Base-by-base conservation (phyloP, 2,329 filamentous ascomycete genomes). In the Leptosphaerulina australis region DNA sequence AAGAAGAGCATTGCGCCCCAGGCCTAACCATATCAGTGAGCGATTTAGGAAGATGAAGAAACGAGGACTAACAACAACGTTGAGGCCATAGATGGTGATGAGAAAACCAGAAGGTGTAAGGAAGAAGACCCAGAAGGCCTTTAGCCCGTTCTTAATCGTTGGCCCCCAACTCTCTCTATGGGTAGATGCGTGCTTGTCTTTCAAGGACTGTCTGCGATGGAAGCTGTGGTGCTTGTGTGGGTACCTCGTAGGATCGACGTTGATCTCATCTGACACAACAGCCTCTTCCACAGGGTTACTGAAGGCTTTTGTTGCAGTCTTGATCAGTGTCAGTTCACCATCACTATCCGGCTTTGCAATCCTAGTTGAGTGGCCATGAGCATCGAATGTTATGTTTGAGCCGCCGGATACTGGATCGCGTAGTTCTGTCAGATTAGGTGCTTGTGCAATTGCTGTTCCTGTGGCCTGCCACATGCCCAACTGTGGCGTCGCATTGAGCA, bases 1-100 rank as follows among this genome's bases (percentile, higher is more conserved):
- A 96, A 78, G 74, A 96, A 95, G 29, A 95, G 80, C 91, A 95
- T 95, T 48, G 88, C 90, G 45, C 91, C 91, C 90, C 91, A 96
- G 0, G 88, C 91, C 57, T 60, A 20, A 2, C 3, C 6, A 12
- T 10, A 35, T 44, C 20, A 48, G 35, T 9, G 22, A 10, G 21
- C 1, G 22, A 10, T 7, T 2, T 10, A 7, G 10, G 5, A 10
- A 25, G 25, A 12, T 4, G 5, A 22, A 20, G 4, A n/a, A 22
- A 1, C 11, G 24, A 25, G 24, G 17, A 44, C 50, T 20, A 47
- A 60, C 58, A 7, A 96, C 83, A 17, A 96, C 81, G 58, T 92
- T 92, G 49, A 94, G 80, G 9, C 87, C 85, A 71, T 95, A 95
- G 8, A 95, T 72, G 2, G 85, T 88, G 33, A 93, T 82, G 35